phyloP scores from a whole-genome alignment of 768 basidiomycete species.

The Mycena albidolilacea region DNA sequence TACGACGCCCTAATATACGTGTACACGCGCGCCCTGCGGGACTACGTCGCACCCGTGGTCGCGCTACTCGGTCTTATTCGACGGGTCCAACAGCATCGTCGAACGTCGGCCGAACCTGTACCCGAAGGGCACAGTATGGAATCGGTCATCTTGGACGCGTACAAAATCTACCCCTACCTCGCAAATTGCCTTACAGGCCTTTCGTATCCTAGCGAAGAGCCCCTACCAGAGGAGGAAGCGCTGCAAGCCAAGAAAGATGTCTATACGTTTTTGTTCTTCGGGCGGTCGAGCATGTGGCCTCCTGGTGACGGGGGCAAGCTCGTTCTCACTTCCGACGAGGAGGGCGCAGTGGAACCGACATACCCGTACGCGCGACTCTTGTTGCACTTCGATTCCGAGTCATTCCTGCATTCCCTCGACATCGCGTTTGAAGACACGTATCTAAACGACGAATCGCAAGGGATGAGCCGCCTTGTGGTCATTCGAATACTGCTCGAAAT shows the following conservation, averaged over 20 bases:
- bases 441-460: conserved; percentile 81
- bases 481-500: conserved; percentile 90
- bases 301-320: conserved; percentile 77
- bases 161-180: conserved; percentile 94
- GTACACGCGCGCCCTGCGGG: conserved; percentile 88
- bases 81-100: conserved; percentile 71
- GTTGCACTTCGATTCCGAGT: conserved; percentile 92
- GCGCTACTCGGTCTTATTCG: conserved; percentile 86
- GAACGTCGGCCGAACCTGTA: conserved; percentile 49
- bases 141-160: conserved; percentile 77
- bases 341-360: conserved; percentile 83
- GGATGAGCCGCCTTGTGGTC: conserved; percentile 83
- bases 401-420: conserved; percentile 93
- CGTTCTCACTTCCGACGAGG: conserved; percentile 81
- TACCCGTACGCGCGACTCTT: conserved; percentile 92
- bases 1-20: conserved; percentile 97
- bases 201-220: conserved; percentile 88
- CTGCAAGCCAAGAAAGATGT: conserved; percentile 78
- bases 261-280: conserved; percentile 89
- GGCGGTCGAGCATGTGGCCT: conserved; percentile 86
- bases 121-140: conserved; percentile 62
- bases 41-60: conserved; percentile 92
- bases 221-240: conserved; percentile 76
- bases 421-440: conserved; percentile 95
- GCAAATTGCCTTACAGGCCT: conserved; percentile 85